These are phyloP conservation scores for Blastobotrys aristatus DNA, from an alignment of 1,139 yeast species.

Conservation along the genomic window DNA sequence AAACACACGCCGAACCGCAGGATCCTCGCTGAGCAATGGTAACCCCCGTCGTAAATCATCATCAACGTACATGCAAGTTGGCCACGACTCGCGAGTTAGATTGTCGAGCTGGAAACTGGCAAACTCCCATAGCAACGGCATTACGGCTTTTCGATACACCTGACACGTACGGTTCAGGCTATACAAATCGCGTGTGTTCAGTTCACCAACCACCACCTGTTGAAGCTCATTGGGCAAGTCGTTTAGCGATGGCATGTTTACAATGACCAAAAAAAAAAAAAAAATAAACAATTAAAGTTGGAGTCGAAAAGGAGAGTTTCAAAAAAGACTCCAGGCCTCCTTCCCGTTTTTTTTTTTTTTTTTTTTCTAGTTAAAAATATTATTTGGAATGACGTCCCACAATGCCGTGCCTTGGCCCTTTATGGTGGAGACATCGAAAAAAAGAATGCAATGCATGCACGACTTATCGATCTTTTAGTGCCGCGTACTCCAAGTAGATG, in stretches of 20 bases:
- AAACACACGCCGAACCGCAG: neutral
- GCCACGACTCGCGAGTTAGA: constrained; percentile 12
- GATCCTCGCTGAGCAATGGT: constrained; percentile 11
- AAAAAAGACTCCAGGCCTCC: too few relatives aligned
- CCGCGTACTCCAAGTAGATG: too few relatives aligned
- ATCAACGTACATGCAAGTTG: constrained; percentile 13
- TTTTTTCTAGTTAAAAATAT: too few relatives aligned
- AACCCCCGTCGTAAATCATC: constrained; percentile 10
- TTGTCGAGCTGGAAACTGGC: constrained; percentile 12
- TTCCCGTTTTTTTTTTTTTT: too few relatives aligned
- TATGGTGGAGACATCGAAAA: too few relatives aligned
- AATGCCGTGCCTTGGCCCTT: too few relatives aligned
- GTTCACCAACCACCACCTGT: constrained; percentile 1
- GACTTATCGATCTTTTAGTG: too few relatives aligned
- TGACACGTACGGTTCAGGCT: constrained; percentile 5
- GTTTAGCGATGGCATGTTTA: constrained; percentile 5
- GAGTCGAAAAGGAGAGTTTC: neutral
- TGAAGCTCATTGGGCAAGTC: constrained; percentile 9
- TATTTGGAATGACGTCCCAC: too few relatives aligned
- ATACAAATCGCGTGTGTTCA: constrained; percentile 12
- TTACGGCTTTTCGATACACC: constrained; percentile 2
- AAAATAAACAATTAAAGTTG: neutral
- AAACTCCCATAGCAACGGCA: constrained; percentile 10
- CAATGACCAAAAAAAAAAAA: too few relatives aligned
- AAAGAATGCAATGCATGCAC: too few relatives aligned